phyloP scores from a whole-genome alignment of 1,284 basidiomycete genomes.

The Xanthoconium separans region DNA sequence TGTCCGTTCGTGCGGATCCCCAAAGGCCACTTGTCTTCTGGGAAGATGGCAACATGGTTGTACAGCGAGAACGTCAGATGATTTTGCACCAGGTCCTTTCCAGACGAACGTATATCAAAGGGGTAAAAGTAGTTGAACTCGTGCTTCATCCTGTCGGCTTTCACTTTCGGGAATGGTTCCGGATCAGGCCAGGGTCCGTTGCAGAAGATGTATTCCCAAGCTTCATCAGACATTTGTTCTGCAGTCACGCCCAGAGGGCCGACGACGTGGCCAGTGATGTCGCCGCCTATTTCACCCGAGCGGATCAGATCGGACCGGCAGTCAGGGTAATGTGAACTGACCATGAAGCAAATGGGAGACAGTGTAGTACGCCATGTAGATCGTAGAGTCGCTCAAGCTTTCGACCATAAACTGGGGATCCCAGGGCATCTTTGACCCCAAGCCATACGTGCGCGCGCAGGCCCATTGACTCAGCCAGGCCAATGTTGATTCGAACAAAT shows the following conservation, averaged over 20 bases:
- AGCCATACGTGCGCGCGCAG: slow-evolving; percentile 94
- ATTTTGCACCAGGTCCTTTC: slow-evolving; percentile 97
- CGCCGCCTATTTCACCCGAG: slow-evolving; percentile 46
- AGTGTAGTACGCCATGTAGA: slow-evolving; percentile 99
- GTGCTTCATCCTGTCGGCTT: slow-evolving; percentile 83
- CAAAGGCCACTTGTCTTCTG: slow-evolving; percentile 90
- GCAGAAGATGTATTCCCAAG: slow-evolving; percentile 94
- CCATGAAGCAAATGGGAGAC: slow-evolving; percentile 88
- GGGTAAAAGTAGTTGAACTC: slow-evolving; percentile 99
- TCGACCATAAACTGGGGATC: slow-evolving; percentile 97
- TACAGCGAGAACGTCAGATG: slow-evolving; percentile 96
- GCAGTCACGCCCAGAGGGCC: slow-evolving; percentile 86
- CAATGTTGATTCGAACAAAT: slow-evolving; percentile 90
- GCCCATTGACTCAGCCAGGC: slow-evolving; percentile 99
- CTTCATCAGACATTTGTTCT: slow-evolving; percentile 95
- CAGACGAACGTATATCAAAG: slow-evolving; percentile 97
- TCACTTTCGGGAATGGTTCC: slow-evolving; percentile 69
- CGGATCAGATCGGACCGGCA: neutral
- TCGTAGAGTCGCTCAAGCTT: slow-evolving; percentile 95
- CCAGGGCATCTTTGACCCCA: slow-evolving; percentile 97
- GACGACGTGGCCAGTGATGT: slow-evolving; percentile 75
- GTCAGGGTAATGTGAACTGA: slow-evolving; percentile 31
- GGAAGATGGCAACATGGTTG: slow-evolving; percentile 93
- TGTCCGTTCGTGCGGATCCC: slow-evolving; percentile 97
- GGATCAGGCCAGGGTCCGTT: slow-evolving; percentile 74